Percentiles rank a stretch among this genome's conserved stretches.
Conservation (phyloP, 768 basidiomycete species). For the Lactarius hatsudake region DNA sequence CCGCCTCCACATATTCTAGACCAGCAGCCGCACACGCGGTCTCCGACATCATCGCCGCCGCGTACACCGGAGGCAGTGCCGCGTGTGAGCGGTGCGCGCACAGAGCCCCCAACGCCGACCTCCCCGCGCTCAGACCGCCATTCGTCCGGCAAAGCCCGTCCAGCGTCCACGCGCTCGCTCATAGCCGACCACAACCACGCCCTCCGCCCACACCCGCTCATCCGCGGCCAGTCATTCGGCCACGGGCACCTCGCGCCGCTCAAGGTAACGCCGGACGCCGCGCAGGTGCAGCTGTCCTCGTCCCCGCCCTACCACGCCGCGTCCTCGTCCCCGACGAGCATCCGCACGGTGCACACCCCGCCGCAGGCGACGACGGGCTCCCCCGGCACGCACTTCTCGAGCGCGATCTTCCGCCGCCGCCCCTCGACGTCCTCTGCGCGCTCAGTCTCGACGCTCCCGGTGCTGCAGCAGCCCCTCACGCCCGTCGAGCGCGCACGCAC, state of each 20-base stretch:
- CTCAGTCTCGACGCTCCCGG: conserved; percentile 59
- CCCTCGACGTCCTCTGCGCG: conserved; percentile 57
- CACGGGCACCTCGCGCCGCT: conserved; percentile 54
- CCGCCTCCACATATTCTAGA: conserved; percentile 3
- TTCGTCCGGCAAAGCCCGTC: conserved; percentile 44
- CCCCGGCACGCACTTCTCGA: conserved; percentile 21
- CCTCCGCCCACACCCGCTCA: conserved; percentile 72
- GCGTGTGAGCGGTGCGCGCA: conserved; percentile 21
- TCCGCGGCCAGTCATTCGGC: conserved; percentile 69
- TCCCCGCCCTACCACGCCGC: conserved; percentile 32
- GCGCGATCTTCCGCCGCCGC: conserved; percentile 42
- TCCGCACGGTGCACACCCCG: conserved; percentile 20
- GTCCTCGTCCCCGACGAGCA: conserved; percentile 31
- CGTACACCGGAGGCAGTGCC: conserved; percentile 8
- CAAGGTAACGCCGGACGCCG: conserved; percentile 53
- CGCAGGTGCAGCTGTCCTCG: conserved; percentile 43
- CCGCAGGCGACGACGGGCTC: background rate
- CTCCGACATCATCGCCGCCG: background rate
- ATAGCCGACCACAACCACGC: conserved; percentile 34
- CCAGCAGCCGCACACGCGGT: background rate
- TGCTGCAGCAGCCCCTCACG: conserved; percentile 33
- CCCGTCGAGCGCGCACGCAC: conserved; percentile 14
- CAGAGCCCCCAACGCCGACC: conserved; percentile 33
- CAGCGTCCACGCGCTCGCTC: conserved; percentile 63
- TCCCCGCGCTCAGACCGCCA: conserved; percentile 41